Conservation (phyloP, 148 eudicot species). For the Vaccinium macrocarpon region DNA sequence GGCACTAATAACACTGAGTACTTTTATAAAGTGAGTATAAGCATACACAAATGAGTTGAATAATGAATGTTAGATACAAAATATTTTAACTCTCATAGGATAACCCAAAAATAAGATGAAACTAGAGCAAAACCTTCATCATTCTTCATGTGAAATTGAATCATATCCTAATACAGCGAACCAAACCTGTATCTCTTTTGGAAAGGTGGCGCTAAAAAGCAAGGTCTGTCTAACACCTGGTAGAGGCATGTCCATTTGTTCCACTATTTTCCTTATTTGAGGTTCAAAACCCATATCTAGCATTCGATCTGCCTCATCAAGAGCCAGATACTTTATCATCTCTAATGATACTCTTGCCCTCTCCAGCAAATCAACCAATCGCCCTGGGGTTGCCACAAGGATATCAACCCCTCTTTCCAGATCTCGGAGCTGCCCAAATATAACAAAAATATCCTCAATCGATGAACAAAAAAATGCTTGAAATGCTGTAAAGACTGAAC, state of each 20-base stretch:
- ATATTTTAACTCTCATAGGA: neutral
- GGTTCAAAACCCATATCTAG: slow-evolving; percentile 63
- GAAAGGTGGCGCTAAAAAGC: slow-evolving; percentile 57
- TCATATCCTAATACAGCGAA: neutral
- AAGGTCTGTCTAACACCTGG: slow-evolving; percentile 51
- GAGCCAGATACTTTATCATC: slow-evolving; percentile 50
- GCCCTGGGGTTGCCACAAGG: slow-evolving; percentile 60
- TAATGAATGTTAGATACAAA: neutral
- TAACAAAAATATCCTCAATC: slow-evolving; percentile 8
- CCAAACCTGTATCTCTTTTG: slow-evolving; percentile 52
- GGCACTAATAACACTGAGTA: neutral
- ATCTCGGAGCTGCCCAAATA: slow-evolving; percentile 43
- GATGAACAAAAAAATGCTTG: neutral
- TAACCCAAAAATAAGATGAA: neutral
- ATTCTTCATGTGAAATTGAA: neutral
- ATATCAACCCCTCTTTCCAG: slow-evolving; percentile 59
- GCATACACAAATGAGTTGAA: neutral
- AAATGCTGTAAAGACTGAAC: neutral
- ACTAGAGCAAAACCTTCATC: neutral
- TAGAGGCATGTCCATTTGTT: slow-evolving; percentile 55
- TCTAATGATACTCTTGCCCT: slow-evolving; percentile 57
- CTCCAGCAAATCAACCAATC: slow-evolving; percentile 56
- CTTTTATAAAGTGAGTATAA: neutral
- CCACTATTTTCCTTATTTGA: slow-evolving; percentile 57
- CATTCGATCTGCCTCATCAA: slow-evolving; percentile 61